These are phyloP conservation scores for Candida qinlingensis DNA, from an alignment of 805 yeast genomes.

Conservation along the genomic window DNA sequence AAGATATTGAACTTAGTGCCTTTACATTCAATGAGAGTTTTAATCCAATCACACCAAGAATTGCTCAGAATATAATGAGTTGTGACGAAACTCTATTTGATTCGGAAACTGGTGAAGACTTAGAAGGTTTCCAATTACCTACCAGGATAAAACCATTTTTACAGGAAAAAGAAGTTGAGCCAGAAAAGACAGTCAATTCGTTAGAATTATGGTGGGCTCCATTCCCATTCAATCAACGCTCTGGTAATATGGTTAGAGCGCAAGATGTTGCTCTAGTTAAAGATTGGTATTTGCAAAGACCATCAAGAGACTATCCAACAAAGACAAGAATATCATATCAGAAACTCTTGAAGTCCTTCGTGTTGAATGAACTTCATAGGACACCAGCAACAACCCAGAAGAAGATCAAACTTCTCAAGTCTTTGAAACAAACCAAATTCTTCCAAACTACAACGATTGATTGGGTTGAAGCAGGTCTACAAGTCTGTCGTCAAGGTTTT, in stretches of 20 bases:
- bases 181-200: conserved; percentile 48
- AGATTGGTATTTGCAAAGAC: conserved; percentile 72
- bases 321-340: conserved; percentile 88
- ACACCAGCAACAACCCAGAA: conserved; percentile 37
- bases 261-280: conserved; percentile 86
- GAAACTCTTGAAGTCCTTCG: conserved; percentile 72
- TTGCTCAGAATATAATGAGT: conserved; percentile 18
- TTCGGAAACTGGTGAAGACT: conserved; percentile 29
- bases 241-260: conserved; percentile 72
- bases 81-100: conserved; percentile 20
- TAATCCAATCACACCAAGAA: conserved; percentile 47
- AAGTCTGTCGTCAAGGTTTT: conserved; percentile 88
- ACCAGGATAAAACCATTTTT: conserved; percentile 48
- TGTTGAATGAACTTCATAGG: conserved; percentile 64
- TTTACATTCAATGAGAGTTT: conserved; percentile 50
- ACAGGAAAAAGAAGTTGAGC: conserved; percentile 36
- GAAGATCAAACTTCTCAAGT: conserved; percentile 55
- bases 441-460: conserved; percentile 90
- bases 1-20: conserved; percentile 42
- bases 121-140: conserved; percentile 38
- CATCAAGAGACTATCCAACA: conserved; percentile 54
- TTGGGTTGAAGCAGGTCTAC: conserved; percentile 98
- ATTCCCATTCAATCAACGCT: conserved; percentile 73
- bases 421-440: conserved; percentile 72
- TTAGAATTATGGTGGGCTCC: conserved; percentile 76